Evolutionary conservation across 169 alveolate genomes (phyloP), one percentile per base, ranked within the genome.

Genomic region (Plasmodium chabaudi): DNA sequence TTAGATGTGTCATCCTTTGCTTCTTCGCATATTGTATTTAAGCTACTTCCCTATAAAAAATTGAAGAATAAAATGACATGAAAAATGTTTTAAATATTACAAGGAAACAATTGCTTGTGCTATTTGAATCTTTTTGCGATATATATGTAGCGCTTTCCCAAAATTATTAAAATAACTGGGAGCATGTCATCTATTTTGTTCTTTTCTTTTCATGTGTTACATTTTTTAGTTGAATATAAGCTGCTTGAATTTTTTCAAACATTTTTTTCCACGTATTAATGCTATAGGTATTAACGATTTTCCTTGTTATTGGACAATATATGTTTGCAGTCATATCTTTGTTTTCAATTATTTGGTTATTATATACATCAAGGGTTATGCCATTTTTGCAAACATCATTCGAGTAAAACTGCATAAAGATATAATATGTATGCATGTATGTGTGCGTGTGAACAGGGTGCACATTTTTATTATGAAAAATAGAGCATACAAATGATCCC

Each of bases 291-390:
- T 77, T 77, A 49, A 77, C 88, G 5, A 77, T 77, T 77, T 64
- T 77, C 61, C 61, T 77, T 57, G 88, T 77, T 63, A 77, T 77
- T 17, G 88, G 88, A 49, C 88, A 77, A 56, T 63, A 77, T n/a
- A 77, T 57, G 34, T 77, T 77, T 12, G 88, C 88, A 13, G 88
- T 77, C 88, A 77, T 77, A 64, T 77, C 88, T 47, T 77, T 77
- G 25, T 77, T 77, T 34, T 77, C 88, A 68, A 77, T 77, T 13
- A 77, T 77, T 69, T 77, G 88, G n/a, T 77, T 77, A 44, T 77
- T 77, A 59, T 77, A 77, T 47, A 77, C 53, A 69, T 77, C 88
- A 1, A 77, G 67, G 1, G 88, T 77, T 47, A 77, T 77, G 9
- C 88, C 88, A 44, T 77, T 77, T 34, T 55, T 63, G 25, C 88